Evolutionary conservation across 257 asterid genomes (phyloP).

Genomic region (Misopates orontium): DNA sequence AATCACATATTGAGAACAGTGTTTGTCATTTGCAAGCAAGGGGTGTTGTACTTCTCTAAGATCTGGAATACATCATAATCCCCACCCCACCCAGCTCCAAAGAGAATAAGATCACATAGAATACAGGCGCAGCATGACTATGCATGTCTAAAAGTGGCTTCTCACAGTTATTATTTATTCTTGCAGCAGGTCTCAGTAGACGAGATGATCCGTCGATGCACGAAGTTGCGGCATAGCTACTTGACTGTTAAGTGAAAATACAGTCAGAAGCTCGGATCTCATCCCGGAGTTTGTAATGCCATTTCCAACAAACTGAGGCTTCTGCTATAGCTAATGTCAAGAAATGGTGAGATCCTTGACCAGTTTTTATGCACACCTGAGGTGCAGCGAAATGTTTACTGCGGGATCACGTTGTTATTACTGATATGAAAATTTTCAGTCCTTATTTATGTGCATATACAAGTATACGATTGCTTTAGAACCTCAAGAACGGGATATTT

Average conservation of each 20-base stretch:
- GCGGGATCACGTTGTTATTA: background rate
- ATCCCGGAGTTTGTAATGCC: conserved; percentile 14
- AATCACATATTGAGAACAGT: too few species aligned
- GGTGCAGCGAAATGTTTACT: background rate
- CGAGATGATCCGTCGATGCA: conserved; percentile 30
- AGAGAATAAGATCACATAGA: too few species aligned
- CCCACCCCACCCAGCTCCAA: too few species aligned
- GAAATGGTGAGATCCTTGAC: background rate
- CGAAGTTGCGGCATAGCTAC: conserved; percentile 31
- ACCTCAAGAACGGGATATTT: background rate
- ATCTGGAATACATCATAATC: background rate
- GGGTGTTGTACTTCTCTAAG: background rate
- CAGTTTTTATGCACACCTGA: background rate
- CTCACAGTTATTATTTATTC: background rate
- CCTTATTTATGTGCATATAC: background rate
- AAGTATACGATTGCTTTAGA: background rate
- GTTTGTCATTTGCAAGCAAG: too few species aligned
- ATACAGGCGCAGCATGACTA: too few species aligned
- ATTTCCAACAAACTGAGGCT: too few species aligned
- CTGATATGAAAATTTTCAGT: background rate
- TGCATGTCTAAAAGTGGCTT: background rate
- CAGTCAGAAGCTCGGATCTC: background rate
- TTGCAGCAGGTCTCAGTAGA: conserved; percentile 28
- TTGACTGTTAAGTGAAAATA: background rate
- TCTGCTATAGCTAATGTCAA: background rate